These are phyloP conservation scores for Lactarius hengduanensis DNA, from an alignment of 768 basidiomycete species.

Conservation along the genomic window DNA sequence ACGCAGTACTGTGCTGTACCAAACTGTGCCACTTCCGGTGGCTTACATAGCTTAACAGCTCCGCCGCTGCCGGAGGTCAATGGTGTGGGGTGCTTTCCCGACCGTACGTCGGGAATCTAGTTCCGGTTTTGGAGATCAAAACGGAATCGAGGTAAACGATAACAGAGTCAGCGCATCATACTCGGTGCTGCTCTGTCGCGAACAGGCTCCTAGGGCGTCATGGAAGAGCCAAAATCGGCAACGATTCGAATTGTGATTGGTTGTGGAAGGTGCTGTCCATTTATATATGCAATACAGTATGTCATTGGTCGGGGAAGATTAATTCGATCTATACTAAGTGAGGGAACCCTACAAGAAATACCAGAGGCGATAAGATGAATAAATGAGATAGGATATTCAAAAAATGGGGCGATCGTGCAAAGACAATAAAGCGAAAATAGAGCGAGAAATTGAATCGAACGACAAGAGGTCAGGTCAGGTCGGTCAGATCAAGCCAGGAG, in stretches of 20 bases:
- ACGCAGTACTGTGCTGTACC: no score
- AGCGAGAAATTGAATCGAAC: conserved; percentile 14
- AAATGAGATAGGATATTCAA: neutral
- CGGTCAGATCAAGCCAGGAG: neutral
- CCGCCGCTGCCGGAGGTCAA: conserved; percentile 5
- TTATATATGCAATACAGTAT: conserved; percentile 7
- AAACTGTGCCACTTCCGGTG: neutral
- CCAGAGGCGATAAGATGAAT: neutral
- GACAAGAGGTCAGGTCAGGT: neutral
- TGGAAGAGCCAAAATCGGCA: neutral
- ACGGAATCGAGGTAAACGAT: neutral
- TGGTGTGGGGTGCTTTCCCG: neutral
- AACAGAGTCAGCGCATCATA: neutral
- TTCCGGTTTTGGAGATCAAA: conserved; percentile 2
- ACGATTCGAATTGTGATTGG: conserved; percentile 3
- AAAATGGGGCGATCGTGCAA: conserved; percentile 4
- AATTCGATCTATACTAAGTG: neutral
- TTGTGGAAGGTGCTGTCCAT: neutral
- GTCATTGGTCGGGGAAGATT: conserved; percentile 11
- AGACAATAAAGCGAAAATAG: no score
- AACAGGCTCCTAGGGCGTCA: conserved; percentile 13
- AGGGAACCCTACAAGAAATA: neutral
- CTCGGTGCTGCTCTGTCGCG: conserved; percentile 2
- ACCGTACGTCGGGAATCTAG: neutral
- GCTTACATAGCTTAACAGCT: neutral